Evolutionary conservation across 108 stramenopile genomes (phyloP).

Genomic region (Thalassiosira profunda): DNA sequence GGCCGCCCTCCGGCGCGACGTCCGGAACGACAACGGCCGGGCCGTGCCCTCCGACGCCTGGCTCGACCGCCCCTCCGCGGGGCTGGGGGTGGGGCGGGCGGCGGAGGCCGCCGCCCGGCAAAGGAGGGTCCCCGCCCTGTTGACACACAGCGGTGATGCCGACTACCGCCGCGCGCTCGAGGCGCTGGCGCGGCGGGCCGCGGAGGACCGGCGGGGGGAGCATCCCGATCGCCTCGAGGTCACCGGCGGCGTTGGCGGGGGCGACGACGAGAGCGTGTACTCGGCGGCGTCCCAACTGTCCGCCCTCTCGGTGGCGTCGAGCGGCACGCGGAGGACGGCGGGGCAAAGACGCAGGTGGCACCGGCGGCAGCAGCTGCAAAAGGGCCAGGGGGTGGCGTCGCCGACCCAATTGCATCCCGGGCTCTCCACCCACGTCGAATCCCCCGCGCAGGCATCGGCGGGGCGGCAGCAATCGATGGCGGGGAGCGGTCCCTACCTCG

Average conservation of each 20-base stretch:
- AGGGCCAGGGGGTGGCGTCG: too few relatives aligned
- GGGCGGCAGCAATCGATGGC: conserved; percentile 41
- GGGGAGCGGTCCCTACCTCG: conserved; percentile 46
- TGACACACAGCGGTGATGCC: conserved; percentile 26
- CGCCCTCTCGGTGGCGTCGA: conserved; percentile 27
- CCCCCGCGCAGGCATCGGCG: neutral
- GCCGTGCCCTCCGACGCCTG: conserved; percentile 50
- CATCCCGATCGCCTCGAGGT: too few relatives aligned
- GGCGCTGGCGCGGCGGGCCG: conserved; percentile 9
- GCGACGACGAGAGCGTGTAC: conserved; percentile 42
- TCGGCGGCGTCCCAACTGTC: conserved; percentile 32
- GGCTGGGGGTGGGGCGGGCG: conserved; percentile 21
- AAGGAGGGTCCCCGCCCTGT: conserved; percentile 27
- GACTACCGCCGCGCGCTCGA: conserved; percentile 40
- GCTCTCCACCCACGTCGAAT: neutral
- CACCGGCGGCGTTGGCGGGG: neutral
- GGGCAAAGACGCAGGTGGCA: conserved; percentile 42
- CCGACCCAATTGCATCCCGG: neutral
- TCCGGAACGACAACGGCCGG: conserved; percentile 28
- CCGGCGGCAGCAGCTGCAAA: conserved; percentile 39
- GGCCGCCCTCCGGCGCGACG: conserved; percentile 26
- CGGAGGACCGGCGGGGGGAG: too few relatives aligned
- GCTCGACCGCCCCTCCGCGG: conserved; percentile 43
- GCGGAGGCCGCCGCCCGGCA: conserved; percentile 17
- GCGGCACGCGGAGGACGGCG: conserved; percentile 25